Percentiles rank a stretch among this genome's conserved stretches.
Evolutionary conservation across 768 basidiomycete species (phyloP).

Genomic region (Fomitopsis serialis): DNA sequence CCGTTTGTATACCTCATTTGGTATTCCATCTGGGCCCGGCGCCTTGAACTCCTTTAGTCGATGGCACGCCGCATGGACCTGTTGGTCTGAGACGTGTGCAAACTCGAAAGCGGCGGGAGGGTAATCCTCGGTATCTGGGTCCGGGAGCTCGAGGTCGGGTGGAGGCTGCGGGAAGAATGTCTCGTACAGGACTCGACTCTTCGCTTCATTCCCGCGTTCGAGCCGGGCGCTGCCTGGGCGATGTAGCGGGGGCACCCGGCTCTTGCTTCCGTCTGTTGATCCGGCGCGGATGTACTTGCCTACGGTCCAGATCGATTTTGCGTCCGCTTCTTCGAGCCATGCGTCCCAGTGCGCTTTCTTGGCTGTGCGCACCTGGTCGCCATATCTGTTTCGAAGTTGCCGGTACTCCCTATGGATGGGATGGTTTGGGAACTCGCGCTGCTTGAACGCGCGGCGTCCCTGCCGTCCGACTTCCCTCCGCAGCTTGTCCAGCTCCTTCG

Average conservation of each 20-base stretch:
- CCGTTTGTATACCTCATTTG: constrained; percentile 29
- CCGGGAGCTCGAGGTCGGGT: constrained; percentile 11
- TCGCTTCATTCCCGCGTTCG: constrained; percentile 5
- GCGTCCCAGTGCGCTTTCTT: constrained; percentile 21
- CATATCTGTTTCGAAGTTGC: constrained; percentile 10
- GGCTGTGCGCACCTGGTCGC: constrained; percentile 7
- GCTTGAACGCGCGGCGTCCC: constrained; percentile 1
- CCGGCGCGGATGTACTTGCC: constrained; percentile 4
- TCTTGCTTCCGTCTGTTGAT: constrained; percentile 6
- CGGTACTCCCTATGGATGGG: constrained; percentile 10
- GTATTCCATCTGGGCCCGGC: constrained; percentile 19
- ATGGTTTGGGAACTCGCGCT: constrained; percentile 7
- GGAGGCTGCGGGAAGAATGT: constrained; percentile 26
- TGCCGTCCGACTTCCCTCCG: constrained; percentile 14
- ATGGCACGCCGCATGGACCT: constrained; percentile 21
- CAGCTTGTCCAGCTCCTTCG: constrained; percentile 19
- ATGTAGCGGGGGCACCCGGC: constrained; percentile 17
- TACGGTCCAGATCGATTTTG: constrained; percentile 16
- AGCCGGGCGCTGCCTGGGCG: background rate
- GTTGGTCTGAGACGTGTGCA: constrained; percentile 15
- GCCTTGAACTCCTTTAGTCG: constrained; percentile 32
- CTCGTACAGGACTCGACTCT: constrained; percentile 12
- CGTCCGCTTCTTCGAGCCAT: constrained; percentile 14
- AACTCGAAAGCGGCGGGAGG: constrained; percentile 18
- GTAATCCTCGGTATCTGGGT: constrained; percentile 14